Conservation (phyloP, 768 basidiomycete species). For the Leccinum rimulosum region DNA sequence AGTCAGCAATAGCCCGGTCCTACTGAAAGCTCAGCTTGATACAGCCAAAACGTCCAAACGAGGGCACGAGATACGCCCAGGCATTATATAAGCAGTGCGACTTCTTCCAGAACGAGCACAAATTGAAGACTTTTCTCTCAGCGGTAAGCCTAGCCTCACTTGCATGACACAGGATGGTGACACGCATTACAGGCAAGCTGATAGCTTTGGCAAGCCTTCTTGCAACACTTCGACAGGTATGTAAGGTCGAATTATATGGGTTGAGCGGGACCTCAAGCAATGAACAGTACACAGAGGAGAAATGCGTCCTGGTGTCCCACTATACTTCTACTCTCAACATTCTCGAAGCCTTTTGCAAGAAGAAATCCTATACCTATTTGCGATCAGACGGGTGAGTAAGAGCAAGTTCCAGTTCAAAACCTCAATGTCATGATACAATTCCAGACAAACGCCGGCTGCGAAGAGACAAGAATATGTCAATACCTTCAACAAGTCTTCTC, state of each 20-base stretch:
- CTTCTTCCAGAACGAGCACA: conserved; percentile 58
- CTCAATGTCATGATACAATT: conserved; percentile 2
- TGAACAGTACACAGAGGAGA: conserved; percentile 75
- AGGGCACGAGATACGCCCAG: conserved; percentile 42
- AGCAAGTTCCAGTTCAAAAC: background rate
- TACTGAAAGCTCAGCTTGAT: conserved; percentile 78
- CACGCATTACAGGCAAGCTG: conserved; percentile 63
- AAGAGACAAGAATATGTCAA: conserved; percentile 89
- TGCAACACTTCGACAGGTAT: conserved; percentile 54
- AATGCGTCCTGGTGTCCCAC: conserved; percentile 95
- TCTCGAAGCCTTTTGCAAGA: conserved; percentile 81
- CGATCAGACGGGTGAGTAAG: conserved; percentile 78
- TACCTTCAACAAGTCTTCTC: conserved; percentile 76
- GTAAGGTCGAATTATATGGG: background rate
- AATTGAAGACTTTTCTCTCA: conserved; percentile 72
- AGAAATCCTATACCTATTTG: conserved; percentile 70
- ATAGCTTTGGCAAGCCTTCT: conserved; percentile 65
- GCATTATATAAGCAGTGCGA: conserved; percentile 57
- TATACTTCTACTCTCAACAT: conserved; percentile 94
- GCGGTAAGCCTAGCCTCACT: conserved; percentile 53
- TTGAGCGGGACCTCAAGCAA: conserved; percentile 2
- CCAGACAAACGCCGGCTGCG: conserved; percentile 68
- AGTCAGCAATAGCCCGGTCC: conserved; percentile 88
- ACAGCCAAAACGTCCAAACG: conserved; percentile 48
- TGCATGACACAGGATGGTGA: background rate